These are phyloP conservation scores for Sordariomycetes sp. DNA, from an alignment of 2,329 filamentous ascomycete species.

Conservation along the genomic window DNA sequence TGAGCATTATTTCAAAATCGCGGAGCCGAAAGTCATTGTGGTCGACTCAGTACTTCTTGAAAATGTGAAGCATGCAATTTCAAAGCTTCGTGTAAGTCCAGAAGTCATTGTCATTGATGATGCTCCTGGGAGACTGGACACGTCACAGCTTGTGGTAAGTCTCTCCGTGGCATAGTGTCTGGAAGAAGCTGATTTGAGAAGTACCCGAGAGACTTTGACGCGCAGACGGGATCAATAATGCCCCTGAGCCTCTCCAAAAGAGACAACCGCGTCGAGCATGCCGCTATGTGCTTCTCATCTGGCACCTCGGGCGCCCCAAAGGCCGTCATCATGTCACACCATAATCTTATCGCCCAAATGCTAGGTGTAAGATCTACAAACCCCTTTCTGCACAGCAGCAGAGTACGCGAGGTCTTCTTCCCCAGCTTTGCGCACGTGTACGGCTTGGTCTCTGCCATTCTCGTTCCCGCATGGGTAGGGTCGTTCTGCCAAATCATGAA, in stretches of 20 bases:
- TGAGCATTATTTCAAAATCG: constrained; percentile 11
- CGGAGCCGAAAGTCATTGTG: constrained; percentile 9
- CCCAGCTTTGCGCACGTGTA: constrained; percentile 16
- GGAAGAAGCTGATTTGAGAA: no score
- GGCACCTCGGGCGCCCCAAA: constrained; percentile 14
- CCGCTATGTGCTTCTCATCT: constrained; percentile 13
- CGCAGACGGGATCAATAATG: no score
- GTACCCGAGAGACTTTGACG: no score
- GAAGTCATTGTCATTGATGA: no score
- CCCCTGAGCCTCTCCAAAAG: constrained; percentile 7
- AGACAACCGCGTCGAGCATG: constrained; percentile 9
- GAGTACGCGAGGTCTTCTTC: constrained; percentile 16
- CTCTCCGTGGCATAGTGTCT: no score
- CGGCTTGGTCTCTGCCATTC: constrained; percentile 11
- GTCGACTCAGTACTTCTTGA: constrained; percentile 7
- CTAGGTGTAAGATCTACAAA: constrained; percentile 11
- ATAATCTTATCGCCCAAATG: constrained; percentile 12
- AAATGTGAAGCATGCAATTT: no score
- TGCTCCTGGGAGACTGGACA: no score
- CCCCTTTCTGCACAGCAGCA: constrained; percentile 11
- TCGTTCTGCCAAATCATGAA: constrained; percentile 12
- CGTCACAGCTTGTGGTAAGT: no score
- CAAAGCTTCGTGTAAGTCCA: no score
- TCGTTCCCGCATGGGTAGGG: constrained; percentile 12
- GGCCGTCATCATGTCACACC: constrained; percentile 12